Base-by-base conservation (phyloP, 2,329 filamentous ascomycete genomes). In the Colletotrichum cereale region DNA sequence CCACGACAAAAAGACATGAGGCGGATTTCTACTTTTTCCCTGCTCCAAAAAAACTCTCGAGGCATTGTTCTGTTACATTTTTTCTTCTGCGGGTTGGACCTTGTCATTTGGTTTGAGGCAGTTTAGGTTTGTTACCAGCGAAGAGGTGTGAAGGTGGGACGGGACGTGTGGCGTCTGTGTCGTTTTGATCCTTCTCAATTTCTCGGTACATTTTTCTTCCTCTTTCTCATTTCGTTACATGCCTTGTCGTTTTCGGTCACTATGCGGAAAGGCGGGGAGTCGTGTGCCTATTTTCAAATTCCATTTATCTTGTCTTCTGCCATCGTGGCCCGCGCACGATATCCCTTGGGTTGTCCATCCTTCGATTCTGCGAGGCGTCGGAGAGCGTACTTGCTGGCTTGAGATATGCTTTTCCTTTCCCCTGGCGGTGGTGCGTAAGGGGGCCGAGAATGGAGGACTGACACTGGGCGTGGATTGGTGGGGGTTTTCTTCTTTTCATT, bases 341-440 rank as follows among this genome's bases (percentile, higher is more conserved):
- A 14, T 16, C 14, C 14, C 29, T 29, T 38, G 24, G 24, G 8
- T 58, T 66, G n/a, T 26, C 24, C 53, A 24, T 26, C 26, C 8
- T 65, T 58, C 18, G 60, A 29, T 58, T 63, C 29, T 38, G 68
- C 44, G 56, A 58, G 65, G 58, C 65, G 65, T 71, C 68, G 65
- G 53, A 71, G 68, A 71, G 68, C 68, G 68, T 68, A 68, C 65
- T 68, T 68, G 58, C 68, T 68, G 68, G 58, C 63, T 56, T 26
- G 44, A 68, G 63, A 68, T 68, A 68, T 71, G 68, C 58, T 60
- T 68, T 29, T 44, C 42, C 18, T 16, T 48, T 12, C n/a, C 6
- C 18, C 18, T 34, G 48, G 36, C 58, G 68, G 58, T 40, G 44
- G 53, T 36, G 60, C 53, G 53, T 62, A 44, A n/a, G 53, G 44